phyloP scores from a whole-genome alignment of 2,329 filamentous ascomycete genomes.

The Aschersonia sp. region DNA sequence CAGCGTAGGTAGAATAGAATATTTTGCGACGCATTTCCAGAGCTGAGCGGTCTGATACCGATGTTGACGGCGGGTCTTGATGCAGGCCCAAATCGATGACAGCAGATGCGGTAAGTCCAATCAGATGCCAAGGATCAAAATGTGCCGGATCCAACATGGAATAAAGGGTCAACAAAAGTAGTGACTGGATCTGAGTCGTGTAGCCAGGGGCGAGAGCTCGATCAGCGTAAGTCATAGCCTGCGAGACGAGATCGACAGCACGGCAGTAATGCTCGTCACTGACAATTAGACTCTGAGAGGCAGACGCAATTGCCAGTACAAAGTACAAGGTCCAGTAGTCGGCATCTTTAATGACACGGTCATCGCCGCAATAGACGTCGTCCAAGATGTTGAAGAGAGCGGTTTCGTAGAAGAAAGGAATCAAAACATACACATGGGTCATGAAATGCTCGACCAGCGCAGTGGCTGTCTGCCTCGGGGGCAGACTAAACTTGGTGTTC shows the following conservation, averaged over 20 bases:
- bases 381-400: conserved; percentile 66
- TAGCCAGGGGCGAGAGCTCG: conserved; percentile 75
- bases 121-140: conserved; percentile 88
- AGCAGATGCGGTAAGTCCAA: conserved; percentile 78
- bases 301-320: conserved; percentile 73
- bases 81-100: conserved; percentile 85
- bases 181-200: conserved; percentile 71
- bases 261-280: conserved; percentile 48
- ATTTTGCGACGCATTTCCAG: conserved; percentile 69
- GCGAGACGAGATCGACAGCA: conserved; percentile 40
- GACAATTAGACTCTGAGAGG: conserved; percentile 55
- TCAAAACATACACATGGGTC: conserved; percentile 62
- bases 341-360: conserved; percentile 45
- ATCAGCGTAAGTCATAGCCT: conserved; percentile 65
- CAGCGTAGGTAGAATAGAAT: conserved; percentile 80
- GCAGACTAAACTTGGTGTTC: conserved; percentile 46
- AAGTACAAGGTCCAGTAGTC: conserved; percentile 83
- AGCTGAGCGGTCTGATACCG: conserved; percentile 50
- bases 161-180: conserved; percentile 78
- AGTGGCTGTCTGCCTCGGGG: conserved; percentile 53
- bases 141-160: conserved; percentile 80
- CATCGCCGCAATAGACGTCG: conserved; percentile 61
- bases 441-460: conserved; percentile 72
- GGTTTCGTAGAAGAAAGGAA: conserved; percentile 74
- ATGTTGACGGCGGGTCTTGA: conserved; percentile 68